Percentiles rank a stretch among this genome's conserved stretches.
Evolutionary conservation across 805 yeast genomes (phyloP).

Genomic region (Saturnispora sekii): DNA sequence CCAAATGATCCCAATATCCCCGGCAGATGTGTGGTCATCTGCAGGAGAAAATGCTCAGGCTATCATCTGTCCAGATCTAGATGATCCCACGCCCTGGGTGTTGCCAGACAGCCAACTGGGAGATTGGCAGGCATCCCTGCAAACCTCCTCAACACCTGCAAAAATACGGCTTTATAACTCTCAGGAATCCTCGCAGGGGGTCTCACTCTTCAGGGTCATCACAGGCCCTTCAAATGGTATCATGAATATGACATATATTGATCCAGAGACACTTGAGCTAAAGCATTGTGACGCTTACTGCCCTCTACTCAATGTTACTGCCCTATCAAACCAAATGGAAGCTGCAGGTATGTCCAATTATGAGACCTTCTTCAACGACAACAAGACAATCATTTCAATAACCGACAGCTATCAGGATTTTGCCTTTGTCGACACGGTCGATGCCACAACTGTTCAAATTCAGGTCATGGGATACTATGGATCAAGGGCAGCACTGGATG

Average conservation of each 20-base stretch:
- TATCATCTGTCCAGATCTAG: constrained; percentile 48
- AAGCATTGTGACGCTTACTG: constrained; percentile 81
- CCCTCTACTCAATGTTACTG: constrained; percentile 44
- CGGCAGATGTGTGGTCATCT: constrained; percentile 7
- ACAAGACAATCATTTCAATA: constrained; percentile 11
- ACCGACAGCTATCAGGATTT: constrained; percentile 61
- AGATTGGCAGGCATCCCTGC: constrained; percentile 53
- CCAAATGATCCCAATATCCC: constrained; percentile 34
- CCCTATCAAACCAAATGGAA: constrained; percentile 18
- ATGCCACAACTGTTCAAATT: constrained; percentile 51
- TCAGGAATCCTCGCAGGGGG: constrained; percentile 31
- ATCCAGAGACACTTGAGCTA: constrained; percentile 53
- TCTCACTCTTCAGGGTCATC: constrained; percentile 58
- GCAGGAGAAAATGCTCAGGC: constrained; percentile 24
- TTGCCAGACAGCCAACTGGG: constrained; percentile 41
- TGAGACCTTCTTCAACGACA: constrained; percentile 14
- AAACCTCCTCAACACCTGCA: constrained; percentile 52
- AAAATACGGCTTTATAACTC: constrained; percentile 68
- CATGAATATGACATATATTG: constrained; percentile 82
- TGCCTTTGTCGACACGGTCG: constrained; percentile 61
- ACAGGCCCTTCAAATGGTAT: constrained; percentile 79
- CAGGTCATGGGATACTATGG: constrained; percentile 65
- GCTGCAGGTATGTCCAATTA: constrained; percentile 5
- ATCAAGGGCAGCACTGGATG: constrained; percentile 53
- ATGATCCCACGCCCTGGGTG: constrained; percentile 38